These are phyloP conservation scores for Boletus mariae DNA, from an alignment of 1,284 basidiomycete species.

Conservation along the genomic window DNA sequence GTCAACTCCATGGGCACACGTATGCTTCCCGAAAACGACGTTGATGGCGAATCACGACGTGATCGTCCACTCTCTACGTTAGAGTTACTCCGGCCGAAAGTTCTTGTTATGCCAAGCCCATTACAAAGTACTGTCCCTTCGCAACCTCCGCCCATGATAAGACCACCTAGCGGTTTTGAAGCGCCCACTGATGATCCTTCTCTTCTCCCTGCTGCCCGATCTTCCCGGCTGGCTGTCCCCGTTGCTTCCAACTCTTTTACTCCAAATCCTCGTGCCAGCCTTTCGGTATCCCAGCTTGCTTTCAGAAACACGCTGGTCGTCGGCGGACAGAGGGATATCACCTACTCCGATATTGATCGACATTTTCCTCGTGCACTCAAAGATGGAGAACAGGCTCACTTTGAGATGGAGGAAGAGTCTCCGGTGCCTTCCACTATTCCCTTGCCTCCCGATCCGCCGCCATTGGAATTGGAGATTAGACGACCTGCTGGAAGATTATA, in stretches of 20 bases:
- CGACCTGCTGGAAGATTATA: conserved; percentile 74
- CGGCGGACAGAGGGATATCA: conserved; percentile 59
- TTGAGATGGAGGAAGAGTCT: conserved; percentile 44
- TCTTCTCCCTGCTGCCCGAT: conserved; percentile 62
- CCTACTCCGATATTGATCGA: conserved; percentile 57
- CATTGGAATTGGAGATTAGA: conserved; percentile 27
- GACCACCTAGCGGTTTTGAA: conserved; percentile 56
- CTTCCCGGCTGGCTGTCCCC: conserved; percentile 46
- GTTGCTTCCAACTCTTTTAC: conserved; percentile 67
- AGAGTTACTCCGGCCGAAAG: conserved; percentile 75
- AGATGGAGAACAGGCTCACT: conserved; percentile 67
- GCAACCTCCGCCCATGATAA: conserved; percentile 29
- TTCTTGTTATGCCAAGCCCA: conserved; percentile 83
- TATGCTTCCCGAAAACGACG: conserved; percentile 57
- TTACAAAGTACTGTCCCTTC: conserved; percentile 51
- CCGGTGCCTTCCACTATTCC: conserved; percentile 36
- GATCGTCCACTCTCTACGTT: conserved; percentile 64
- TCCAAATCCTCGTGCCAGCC: conserved; percentile 68
- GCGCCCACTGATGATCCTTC: conserved; percentile 55
- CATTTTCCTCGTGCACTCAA: conserved; percentile 60
- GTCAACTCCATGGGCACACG: conserved; percentile 64
- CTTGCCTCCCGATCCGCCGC: conserved; percentile 26
- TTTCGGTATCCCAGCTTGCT: conserved; percentile 73
- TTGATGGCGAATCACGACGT: conserved; percentile 39
- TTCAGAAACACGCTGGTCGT: conserved; percentile 73